Percentiles rank a stretch among this genome's conserved stretches.
phyloP scores from a whole-genome alignment of 805 yeast genomes.

The Ogataea degrootiae region DNA sequence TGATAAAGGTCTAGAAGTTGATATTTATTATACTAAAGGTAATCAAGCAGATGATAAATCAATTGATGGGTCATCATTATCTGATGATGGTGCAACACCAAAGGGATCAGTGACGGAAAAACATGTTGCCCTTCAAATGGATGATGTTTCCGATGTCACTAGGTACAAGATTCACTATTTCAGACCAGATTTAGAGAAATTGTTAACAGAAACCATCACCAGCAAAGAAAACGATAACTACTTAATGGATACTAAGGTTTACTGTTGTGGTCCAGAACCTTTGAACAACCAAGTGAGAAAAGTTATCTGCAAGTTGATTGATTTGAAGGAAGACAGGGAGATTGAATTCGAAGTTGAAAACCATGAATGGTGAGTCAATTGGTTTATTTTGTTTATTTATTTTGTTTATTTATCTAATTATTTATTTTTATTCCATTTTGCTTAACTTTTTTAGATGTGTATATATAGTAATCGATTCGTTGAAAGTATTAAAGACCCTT shows the following conservation, averaged over 20 bases:
- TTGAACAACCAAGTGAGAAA: slow-evolving; percentile 2
- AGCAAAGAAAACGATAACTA: background rate
- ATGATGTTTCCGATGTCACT: too few species aligned
- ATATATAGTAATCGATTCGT: too few species aligned
- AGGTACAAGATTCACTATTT: background rate
- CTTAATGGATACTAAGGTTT: background rate
- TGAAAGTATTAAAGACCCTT: too few species aligned
- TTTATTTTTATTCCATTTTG: background rate
- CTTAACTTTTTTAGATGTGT: background rate
- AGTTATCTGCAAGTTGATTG: background rate
- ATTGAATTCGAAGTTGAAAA: slow-evolving; percentile 6
- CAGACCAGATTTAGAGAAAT: slow-evolving; percentile 3
- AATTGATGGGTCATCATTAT: background rate
- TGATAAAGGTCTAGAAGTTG: slow-evolving; percentile 5
- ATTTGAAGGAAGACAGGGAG: background rate
- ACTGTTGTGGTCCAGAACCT: slow-evolving; percentile 6
- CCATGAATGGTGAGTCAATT: slow-evolving; percentile 8
- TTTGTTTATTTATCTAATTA: background rate
- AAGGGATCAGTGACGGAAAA: background rate
- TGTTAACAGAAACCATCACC: slow-evolving; percentile 2
- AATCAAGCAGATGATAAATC: background rate
- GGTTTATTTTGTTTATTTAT: too few species aligned
- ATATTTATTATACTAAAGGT: slow-evolving; percentile 8
- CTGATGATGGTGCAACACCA: background rate
- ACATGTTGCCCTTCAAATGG: background rate